phyloP scores from a whole-genome alignment of 2,329 filamentous ascomycete genomes.

The Scytalidium sp. region DNA sequence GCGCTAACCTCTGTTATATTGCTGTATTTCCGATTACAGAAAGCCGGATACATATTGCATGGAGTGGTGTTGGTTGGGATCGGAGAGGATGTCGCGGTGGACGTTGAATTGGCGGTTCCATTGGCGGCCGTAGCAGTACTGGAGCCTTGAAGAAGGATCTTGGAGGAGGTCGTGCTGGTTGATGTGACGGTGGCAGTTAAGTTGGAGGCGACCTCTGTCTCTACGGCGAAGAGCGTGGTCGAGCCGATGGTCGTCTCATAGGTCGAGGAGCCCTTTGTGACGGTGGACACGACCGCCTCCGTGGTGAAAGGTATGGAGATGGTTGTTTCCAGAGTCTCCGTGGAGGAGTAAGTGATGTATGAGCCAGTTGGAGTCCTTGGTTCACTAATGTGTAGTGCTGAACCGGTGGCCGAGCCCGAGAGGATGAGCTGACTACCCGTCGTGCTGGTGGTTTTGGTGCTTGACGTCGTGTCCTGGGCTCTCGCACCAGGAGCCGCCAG shows the following conservation, averaged over 20 bases:
- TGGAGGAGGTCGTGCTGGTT: constrained; percentile 33
- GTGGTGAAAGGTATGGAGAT: constrained; percentile 22
- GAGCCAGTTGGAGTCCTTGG: constrained; percentile 32
- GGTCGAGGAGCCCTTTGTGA: constrained; percentile 19
- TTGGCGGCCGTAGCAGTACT: constrained; percentile 34
- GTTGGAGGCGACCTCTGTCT: constrained; percentile 14
- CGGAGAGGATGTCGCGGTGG: constrained; percentile 40
- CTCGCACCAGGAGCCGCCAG: constrained; percentile 23
- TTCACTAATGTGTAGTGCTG: too few species aligned
- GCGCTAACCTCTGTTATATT: constrained; percentile 77
- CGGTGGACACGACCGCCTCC: constrained; percentile 18
- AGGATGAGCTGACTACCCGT: constrained; percentile 9
- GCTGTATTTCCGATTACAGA: constrained; percentile 73
- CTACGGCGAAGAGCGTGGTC: constrained; percentile 22
- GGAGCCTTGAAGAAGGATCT: constrained; percentile 33
- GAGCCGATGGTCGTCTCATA: constrained; percentile 21
- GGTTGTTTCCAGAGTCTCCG: constrained; percentile 20
- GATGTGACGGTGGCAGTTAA: constrained; percentile 18
- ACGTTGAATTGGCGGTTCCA: constrained; percentile 45
- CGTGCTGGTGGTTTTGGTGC: constrained; percentile 1
- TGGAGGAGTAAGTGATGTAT: constrained; percentile 35
- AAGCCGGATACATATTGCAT: constrained; percentile 76
- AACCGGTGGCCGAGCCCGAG: constrained; percentile 13
- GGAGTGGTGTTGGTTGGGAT: constrained; percentile 67
- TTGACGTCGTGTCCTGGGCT: constrained; percentile 14